These are phyloP conservation scores for Hypoxylon rickii DNA, from an alignment of 495 filamentous ascomycete genomes.

Conservation along the genomic window DNA sequence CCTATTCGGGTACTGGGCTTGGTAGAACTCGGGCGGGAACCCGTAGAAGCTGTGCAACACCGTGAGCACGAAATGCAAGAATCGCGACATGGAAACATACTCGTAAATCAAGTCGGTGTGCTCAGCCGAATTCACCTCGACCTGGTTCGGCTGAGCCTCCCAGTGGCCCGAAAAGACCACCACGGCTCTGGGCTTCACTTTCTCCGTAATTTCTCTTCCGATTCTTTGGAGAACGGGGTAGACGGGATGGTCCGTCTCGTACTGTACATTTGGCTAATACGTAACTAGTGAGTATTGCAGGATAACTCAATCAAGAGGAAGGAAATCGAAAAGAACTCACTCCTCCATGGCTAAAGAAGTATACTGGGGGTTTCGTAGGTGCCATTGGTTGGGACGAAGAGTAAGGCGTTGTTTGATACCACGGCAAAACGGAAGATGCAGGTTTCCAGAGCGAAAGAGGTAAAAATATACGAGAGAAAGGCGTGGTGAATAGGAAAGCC, in stretches of 20 bases:
- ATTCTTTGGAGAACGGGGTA: slow-evolving; percentile 70
- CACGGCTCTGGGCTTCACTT: slow-evolving; percentile 77
- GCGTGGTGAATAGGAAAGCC: slow-evolving; percentile 30
- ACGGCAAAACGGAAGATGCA: slow-evolving; percentile 14
- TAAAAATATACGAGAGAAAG: slow-evolving; percentile 12
- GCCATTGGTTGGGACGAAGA: slow-evolving; percentile 12
- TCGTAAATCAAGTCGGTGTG: slow-evolving; percentile 80
- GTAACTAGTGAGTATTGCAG: neutral
- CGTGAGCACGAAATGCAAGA: slow-evolving; percentile 14
- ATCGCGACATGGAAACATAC: slow-evolving; percentile 53
- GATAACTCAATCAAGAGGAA: neutral
- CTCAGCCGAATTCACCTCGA: slow-evolving; percentile 75
- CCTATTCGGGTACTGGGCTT: slow-evolving; percentile 69
- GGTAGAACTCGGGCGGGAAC: slow-evolving; percentile 67
- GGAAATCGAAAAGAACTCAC: slow-evolving; percentile 52
- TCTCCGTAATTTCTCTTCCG: slow-evolving; percentile 78
- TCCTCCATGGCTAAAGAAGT: slow-evolving; percentile 80
- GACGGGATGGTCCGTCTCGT: slow-evolving; percentile 71
- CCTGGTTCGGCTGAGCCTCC: slow-evolving; percentile 62
- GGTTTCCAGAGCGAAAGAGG: slow-evolving; percentile 24
- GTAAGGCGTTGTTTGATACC: slow-evolving; percentile 6
- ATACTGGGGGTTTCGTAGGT: slow-evolving; percentile 62
- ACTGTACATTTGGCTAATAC: slow-evolving; percentile 72
- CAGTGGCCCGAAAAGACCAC: slow-evolving; percentile 91
- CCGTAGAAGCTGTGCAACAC: slow-evolving; percentile 66